Evolutionary conservation across 345 rosid genomes (phyloP).

Genomic region (Eutrema japonicum): DNA sequence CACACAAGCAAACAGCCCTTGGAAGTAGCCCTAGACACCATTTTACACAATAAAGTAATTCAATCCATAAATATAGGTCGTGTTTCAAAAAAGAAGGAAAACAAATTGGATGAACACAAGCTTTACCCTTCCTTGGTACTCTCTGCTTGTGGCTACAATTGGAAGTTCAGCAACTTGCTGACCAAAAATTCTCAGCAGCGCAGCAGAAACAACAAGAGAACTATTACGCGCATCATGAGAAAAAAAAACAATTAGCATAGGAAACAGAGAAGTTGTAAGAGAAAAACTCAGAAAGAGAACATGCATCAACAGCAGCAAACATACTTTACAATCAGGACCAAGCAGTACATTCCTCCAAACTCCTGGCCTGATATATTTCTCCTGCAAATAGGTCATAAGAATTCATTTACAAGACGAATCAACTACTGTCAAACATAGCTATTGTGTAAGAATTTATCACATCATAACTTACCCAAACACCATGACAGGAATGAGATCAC

Average conservation of each 20-base stretch:
- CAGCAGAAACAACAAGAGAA: constrained; percentile 90
- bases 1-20: constrained; percentile 80
- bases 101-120: not conserved
- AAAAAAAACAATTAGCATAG: constrained; percentile 20
- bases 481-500: constrained; percentile 98
- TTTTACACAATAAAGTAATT: not conserved
- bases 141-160: constrained; percentile 87
- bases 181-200: constrained; percentile 89
- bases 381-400: constrained; percentile 53
- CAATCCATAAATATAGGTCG: not conserved
- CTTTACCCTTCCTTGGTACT: constrained; percentile 90
- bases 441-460: constrained; percentile 1
- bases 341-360: constrained; percentile 88
- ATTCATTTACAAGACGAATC: constrained; percentile 9
- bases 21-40: constrained; percentile 76
- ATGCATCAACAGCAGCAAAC: constrained; percentile 23
- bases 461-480: constrained; percentile 78
- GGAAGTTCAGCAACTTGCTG: constrained; percentile 97
- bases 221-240: constrained; percentile 44
- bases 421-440: not conserved
- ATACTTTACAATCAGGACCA: constrained; percentile 80
- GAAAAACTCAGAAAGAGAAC: not conserved
- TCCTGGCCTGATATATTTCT: constrained; percentile 98
- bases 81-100: not conserved
- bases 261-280: constrained; percentile 18